Percentiles rank a stretch among this genome's conserved stretches.
These are phyloP conservation scores for Aspergillus bertholletiae DNA, from an alignment of 495 filamentous ascomycete genomes.

Conservation along the genomic window DNA sequence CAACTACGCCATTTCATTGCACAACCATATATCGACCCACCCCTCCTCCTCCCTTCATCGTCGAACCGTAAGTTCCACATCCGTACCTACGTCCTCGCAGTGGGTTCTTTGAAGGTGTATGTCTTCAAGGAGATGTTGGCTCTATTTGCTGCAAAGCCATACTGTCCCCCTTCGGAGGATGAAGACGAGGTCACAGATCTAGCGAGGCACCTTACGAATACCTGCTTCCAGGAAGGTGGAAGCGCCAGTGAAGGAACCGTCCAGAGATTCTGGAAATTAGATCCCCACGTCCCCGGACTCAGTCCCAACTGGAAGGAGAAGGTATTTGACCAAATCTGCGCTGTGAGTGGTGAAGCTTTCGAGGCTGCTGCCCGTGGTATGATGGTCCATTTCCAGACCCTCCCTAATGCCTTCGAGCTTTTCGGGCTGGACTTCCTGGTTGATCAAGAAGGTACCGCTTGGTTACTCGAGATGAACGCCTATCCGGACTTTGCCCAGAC, in stretches of 20 bases:
- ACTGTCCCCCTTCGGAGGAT: slow-evolving; percentile 45
- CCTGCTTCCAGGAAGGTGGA: slow-evolving; percentile 74
- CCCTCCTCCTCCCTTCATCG: slow-evolving; percentile 66
- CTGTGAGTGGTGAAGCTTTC: slow-evolving; percentile 70
- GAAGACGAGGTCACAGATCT: slow-evolving; percentile 52
- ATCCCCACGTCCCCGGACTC: slow-evolving; percentile 35
- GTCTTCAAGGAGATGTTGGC: slow-evolving; percentile 90
- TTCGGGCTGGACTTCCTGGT: slow-evolving; percentile 91
- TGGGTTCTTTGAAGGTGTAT: slow-evolving; percentile 74
- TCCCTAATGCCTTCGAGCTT: slow-evolving; percentile 85
- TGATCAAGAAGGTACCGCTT: slow-evolving; percentile 58
- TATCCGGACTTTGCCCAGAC: slow-evolving; percentile 96
- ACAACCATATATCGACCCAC: slow-evolving; percentile 92
- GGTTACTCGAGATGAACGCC: slow-evolving; percentile 89
- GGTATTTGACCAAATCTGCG: slow-evolving; percentile 70
- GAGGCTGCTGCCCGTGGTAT: slow-evolving; percentile 78
- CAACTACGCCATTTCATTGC: slow-evolving; percentile 95
- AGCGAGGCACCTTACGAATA: slow-evolving; percentile 83
- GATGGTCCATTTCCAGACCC: slow-evolving; percentile 85
- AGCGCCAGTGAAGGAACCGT: slow-evolving; percentile 57
- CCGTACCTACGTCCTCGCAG: slow-evolving; percentile 79
- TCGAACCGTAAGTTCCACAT: slow-evolving; percentile 90
- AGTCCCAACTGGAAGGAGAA: slow-evolving; percentile 49
- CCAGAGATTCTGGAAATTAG: slow-evolving; percentile 66
- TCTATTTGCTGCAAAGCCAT: slow-evolving; percentile 75